These are phyloP conservation scores for Neospora caninum DNA, from an alignment of 169 alveolate genomes.

Conservation along the genomic window DNA sequence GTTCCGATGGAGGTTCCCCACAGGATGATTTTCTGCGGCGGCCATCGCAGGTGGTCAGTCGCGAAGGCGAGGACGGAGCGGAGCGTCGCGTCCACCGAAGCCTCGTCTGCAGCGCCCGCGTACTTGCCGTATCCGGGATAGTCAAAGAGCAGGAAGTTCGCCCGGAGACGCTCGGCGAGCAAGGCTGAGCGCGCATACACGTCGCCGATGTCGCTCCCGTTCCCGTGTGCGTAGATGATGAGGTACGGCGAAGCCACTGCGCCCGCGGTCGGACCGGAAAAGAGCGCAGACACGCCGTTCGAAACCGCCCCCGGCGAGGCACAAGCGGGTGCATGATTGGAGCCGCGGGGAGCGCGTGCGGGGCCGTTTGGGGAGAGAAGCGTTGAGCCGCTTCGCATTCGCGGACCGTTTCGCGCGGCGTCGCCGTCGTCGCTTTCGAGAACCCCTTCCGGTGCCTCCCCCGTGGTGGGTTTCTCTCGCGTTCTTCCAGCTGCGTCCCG, in stretches of 20 bases:
- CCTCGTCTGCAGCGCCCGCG: constrained; percentile 73
- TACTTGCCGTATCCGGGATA: constrained; percentile 69
- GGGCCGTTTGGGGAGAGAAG: too few species aligned
- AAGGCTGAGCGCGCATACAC: constrained; percentile 61
- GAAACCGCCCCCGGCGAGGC: neutral
- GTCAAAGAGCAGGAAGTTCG: constrained; percentile 71
- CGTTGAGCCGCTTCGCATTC: too few species aligned
- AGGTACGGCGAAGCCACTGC: constrained; percentile 47
- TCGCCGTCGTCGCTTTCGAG: too few species aligned
- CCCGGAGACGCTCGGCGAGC: constrained; percentile 60
- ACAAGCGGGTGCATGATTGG: neutral
- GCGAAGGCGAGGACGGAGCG: constrained; percentile 65
- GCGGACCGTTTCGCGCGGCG: too few species aligned
- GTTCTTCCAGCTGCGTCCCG: too few species aligned
- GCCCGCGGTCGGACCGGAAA: constrained; percentile 2
- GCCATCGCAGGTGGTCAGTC: constrained; percentile 70
- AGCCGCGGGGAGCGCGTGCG: neutral
- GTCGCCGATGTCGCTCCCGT: constrained; percentile 76
- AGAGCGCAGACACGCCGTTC: neutral
- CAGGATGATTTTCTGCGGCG: constrained; percentile 69
- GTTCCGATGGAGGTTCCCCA: constrained; percentile 80
- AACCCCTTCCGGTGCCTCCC: too few species aligned
- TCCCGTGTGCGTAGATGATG: constrained; percentile 76
- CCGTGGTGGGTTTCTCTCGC: too few species aligned
- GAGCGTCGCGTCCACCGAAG: constrained; percentile 73